Evolutionary conservation across 1,139 yeast genomes (phyloP).

Genomic region (Taphrina communis): DNA sequence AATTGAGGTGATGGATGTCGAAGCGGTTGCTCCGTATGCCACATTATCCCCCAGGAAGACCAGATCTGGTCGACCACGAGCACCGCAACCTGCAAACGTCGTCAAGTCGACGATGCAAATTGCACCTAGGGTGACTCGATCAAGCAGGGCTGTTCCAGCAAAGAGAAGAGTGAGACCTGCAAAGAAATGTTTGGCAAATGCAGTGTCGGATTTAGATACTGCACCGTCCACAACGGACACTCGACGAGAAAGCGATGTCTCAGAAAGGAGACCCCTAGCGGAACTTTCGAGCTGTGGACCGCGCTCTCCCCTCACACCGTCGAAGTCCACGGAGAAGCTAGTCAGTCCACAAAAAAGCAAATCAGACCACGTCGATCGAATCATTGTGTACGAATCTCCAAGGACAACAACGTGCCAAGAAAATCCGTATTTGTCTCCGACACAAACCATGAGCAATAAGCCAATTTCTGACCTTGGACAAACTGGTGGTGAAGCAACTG

Average conservation of each 20-base stretch:
- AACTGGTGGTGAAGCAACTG: too few species aligned
- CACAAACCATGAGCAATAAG: not conserved
- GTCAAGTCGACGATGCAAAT: not conserved
- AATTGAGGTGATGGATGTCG: not conserved
- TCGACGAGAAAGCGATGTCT: not conserved
- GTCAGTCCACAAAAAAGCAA: not conserved
- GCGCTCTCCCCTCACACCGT: not conserved
- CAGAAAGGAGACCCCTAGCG: not conserved
- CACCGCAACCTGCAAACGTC: not conserved
- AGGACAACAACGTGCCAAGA: not conserved
- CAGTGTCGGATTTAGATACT: not conserved
- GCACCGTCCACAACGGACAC: not conserved
- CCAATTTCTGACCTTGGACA: not conserved
- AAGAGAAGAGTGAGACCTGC: conserved; percentile 20
- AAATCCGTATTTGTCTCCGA: not conserved
- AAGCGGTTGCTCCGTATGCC: not conserved
- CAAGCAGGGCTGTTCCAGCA: not conserved
- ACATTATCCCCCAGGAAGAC: conserved; percentile 15
- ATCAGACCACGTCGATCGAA: not conserved
- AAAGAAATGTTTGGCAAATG: not conserved
- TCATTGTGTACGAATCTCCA: not conserved
- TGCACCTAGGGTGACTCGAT: not conserved
- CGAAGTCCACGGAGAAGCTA: not conserved
- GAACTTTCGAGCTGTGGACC: not conserved
- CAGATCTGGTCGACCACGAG: conserved; percentile 17